Conservation (phyloP, 2,329 filamentous ascomycete genomes). For the Neobulgaria alba region DNA sequence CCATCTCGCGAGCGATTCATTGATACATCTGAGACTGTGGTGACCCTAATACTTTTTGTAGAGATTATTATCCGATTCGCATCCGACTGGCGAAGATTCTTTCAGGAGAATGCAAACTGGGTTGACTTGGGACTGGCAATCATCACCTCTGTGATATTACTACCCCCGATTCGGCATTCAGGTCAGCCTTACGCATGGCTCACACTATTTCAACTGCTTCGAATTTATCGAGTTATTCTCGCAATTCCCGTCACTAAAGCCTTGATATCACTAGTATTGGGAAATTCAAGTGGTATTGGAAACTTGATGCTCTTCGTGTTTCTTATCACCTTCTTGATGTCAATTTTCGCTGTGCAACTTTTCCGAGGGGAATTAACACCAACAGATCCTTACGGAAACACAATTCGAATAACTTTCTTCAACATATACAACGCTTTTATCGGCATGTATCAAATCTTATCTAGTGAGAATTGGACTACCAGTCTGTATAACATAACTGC, state of each 20-base stretch:
- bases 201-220: constrained; percentile 84
- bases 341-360: constrained; percentile 87
- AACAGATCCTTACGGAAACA: constrained; percentile 50
- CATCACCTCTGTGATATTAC: constrained; percentile 74
- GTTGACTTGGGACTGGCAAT: constrained; percentile 75
- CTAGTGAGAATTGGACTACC: constrained; percentile 90
- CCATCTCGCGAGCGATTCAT: constrained; percentile 54
- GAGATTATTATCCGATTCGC: constrained; percentile 77
- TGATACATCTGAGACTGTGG: constrained; percentile 59
- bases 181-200: constrained; percentile 76
- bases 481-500: constrained; percentile 77
- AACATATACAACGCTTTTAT: constrained; percentile 94
- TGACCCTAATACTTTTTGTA: constrained; percentile 69
- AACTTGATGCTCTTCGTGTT: constrained; percentile 97
- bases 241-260: constrained; percentile 81
- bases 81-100: constrained; percentile 74
- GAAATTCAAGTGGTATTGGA: constrained; percentile 83
- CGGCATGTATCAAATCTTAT: constrained; percentile 95
- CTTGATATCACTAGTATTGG: constrained; percentile 78
- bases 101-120: constrained; percentile 63
- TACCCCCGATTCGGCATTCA: constrained; percentile 69
- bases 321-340: constrained; percentile 84
- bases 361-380: constrained; percentile 78
- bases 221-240: constrained; percentile 85
- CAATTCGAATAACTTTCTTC: constrained; percentile 67